Percentiles rank a stretch among this genome's conserved stretches.
Evolutionary conservation across 306 rosid species (phyloP).

Genomic region (Dicorynia guianensis): DNA sequence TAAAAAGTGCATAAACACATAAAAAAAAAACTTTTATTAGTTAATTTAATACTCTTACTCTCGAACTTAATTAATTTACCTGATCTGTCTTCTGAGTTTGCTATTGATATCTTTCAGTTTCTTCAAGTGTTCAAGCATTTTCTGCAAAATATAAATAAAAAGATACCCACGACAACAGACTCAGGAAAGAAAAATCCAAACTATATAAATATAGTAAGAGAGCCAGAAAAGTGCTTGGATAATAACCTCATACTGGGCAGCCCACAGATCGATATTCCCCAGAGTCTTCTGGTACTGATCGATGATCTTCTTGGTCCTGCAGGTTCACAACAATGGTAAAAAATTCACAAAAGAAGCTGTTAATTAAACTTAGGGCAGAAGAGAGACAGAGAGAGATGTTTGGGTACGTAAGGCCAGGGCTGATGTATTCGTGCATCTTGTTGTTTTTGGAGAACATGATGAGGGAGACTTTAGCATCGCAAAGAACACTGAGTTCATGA

Average conservation of each 20-base stretch:
- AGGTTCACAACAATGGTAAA: background rate
- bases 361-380: background rate
- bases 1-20: background rate
- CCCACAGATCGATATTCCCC: conserved; percentile 74
- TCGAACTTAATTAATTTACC: conserved; percentile 44
- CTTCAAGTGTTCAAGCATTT: conserved; percentile 69
- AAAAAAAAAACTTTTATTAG: background rate
- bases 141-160: conserved; percentile 42
- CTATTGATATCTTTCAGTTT: conserved; percentile 66
- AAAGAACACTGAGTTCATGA: conserved; percentile 83
- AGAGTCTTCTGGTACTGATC: conserved; percentile 71
- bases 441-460: conserved; percentile 75
- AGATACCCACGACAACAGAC: background rate
- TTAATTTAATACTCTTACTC: background rate
- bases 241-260: conserved; percentile 73
- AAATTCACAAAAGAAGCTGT: no score
- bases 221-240: background rate
- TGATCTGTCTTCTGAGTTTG: conserved; percentile 73
- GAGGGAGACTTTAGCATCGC: conserved; percentile 87
- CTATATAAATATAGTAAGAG: background rate
- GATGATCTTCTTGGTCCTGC: conserved; percentile 65
- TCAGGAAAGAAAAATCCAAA: background rate
- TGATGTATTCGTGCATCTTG: conserved; percentile 71
- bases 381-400: background rate
- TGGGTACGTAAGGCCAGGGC: conserved; percentile 59